phyloP scores from a whole-genome alignment of 2,329 filamentous ascomycete genomes.

The Colletotrichum gigasporum region DNA sequence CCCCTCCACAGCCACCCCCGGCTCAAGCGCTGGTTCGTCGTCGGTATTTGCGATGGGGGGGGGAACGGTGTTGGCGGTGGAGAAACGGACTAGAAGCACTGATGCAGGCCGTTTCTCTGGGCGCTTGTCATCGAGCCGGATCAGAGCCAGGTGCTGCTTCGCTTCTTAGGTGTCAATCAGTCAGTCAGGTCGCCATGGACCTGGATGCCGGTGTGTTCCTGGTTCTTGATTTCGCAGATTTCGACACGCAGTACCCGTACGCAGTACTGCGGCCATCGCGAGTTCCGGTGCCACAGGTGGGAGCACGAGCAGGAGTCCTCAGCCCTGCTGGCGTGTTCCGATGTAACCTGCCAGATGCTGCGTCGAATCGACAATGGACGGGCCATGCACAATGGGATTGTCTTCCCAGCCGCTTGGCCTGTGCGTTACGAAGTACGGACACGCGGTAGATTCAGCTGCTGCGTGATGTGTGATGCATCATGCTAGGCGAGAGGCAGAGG shows the following conservation, averaged over 20 bases:
- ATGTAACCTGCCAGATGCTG: conserved; percentile 4
- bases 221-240: not conserved
- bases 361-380: not conserved
- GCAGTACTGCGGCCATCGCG: not conserved
- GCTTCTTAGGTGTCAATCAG: too few relatives aligned
- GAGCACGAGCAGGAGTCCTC: not conserved
- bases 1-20: not conserved
- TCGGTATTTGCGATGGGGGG: conserved; percentile 3
- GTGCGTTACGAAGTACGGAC: too few relatives aligned
- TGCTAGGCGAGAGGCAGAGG: not conserved
- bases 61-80: conserved; percentile 6
- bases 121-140: conserved; percentile 26
- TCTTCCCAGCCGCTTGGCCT: not conserved
- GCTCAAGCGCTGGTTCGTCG: conserved; percentile 18
- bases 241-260: too few relatives aligned
- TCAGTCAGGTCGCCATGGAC: not conserved
- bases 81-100: not conserved
- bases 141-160: conserved; percentile 8
- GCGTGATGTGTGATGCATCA: not conserved
- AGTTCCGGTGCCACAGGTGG: not conserved
- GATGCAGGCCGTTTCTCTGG: conserved; percentile 11
- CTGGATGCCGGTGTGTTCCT: not conserved
- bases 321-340: conserved; percentile 13
- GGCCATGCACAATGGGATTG: not conserved
- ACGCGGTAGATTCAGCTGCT: conserved; percentile 2